Base-by-base conservation (phyloP, 257 asterid species). In the Gentiana macrophylla region DNA sequence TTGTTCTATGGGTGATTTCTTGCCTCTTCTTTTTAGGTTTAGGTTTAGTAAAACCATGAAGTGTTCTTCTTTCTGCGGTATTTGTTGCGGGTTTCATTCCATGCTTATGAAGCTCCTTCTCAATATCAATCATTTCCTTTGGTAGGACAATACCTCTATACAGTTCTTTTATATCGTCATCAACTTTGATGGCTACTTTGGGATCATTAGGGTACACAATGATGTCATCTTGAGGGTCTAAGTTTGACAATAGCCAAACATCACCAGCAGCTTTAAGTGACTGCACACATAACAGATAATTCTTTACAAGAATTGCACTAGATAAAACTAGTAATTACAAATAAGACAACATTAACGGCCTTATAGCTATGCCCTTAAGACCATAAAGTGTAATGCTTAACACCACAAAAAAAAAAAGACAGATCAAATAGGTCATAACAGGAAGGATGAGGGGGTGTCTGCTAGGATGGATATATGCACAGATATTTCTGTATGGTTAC, bases 41-140 rank as follows among this genome's bases (percentile, higher is more conserved):
- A 15, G 58, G 35, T 37, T 56, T 56, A 37, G 36, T 36, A 50
- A 64, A 8, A 7, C 69, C 63, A 35, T 55, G 63, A 13, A 56
- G 49, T 35, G 69, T 57, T 49, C 58, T 64, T 51, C 69, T 56
- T 58, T 38, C 50, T 4, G 63, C 63, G 8, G 58, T 64, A 60
- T 64, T 64, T 3, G 96, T 87, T 4, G 89, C 86, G 5, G 96
- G 96, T 67, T 38, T 55, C 44, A 84, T 76, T 10, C 95, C 93
- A 8, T 85, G 84, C 78, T 84, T 87, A 67, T 77, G 96, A 45
- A 91, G 87, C 61, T 87, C 93, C 67, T 64, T 79, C 69, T 87
- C 95, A 10, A 91, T 77, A 57, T 84, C 95, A 13, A 84, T 67
- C 92, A 87, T 84, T 56, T 84, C 94, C 0, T 80, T 81, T 32